Conservation (phyloP, 2,329 filamentous ascomycete species). For the Alternaria postmessia region DNA sequence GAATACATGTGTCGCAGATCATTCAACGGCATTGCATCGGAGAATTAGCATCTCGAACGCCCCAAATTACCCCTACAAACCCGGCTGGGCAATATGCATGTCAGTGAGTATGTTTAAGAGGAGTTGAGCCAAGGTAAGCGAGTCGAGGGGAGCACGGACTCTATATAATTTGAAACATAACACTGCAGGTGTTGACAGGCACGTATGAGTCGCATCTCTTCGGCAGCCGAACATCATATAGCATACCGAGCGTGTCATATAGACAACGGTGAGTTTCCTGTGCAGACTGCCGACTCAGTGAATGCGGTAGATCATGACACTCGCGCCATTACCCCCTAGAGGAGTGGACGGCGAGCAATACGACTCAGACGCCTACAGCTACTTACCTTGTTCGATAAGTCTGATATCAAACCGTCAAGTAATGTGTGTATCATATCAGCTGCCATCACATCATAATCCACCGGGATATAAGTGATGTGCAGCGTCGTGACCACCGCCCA, state of each 20-base stretch:
- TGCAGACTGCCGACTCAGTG: not conserved
- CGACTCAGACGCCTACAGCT: too few relatives aligned
- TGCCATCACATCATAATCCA: not conserved
- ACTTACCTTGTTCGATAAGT: too few relatives aligned
- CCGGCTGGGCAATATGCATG: not conserved
- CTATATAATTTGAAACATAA: not conserved
- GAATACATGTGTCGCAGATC: not conserved
- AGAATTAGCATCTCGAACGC: constrained; percentile 1
- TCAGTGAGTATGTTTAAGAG: not conserved
- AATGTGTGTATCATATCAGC: too few relatives aligned
- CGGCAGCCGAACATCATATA: not conserved
- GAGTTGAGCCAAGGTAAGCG: not conserved
- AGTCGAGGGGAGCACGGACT: not conserved
- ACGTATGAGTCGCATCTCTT: not conserved
- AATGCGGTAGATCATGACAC: not conserved
- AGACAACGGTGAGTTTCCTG: not conserved
- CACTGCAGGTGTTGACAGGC: not conserved
- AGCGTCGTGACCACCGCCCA: too few relatives aligned
- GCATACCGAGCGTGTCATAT: not conserved
- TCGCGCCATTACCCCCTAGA: not conserved
- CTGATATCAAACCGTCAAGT: too few relatives aligned
- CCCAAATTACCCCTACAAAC: not conserved
- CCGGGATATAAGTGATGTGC: not conserved
- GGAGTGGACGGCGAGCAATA: not conserved
- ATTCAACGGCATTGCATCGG: constrained; percentile 12